Evolutionary conservation across 164 flowering plant species (phyloP).

Genomic region (Tetrastigma voinierianum): DNA sequence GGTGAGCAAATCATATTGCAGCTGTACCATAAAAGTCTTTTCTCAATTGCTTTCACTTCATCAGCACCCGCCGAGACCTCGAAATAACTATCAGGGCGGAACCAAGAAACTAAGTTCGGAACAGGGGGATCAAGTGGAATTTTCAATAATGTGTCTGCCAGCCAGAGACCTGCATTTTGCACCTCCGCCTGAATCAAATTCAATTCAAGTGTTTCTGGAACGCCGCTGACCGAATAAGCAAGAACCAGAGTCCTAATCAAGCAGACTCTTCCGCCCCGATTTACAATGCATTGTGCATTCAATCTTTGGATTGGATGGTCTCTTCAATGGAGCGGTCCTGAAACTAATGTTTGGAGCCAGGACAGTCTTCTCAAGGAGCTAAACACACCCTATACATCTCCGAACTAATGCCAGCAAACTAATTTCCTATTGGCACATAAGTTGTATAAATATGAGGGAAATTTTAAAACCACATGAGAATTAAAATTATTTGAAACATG

Average conservation of each 20-base stretch:
- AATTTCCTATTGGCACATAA: not conserved
- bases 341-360: conserved; percentile 15
- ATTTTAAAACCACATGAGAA: not conserved
- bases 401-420: not conserved
- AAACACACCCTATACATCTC: conserved; percentile 4
- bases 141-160: too few species aligned
- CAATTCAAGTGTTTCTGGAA: too few species aligned
- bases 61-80: too few species aligned
- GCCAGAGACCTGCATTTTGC: too few species aligned
- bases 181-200: too few species aligned
- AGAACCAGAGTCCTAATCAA: conserved; percentile 37
- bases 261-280: conserved; percentile 25
- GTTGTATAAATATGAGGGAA: not conserved
- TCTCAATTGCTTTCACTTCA: conserved; percentile 33
- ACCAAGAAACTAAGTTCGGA: too few species aligned
- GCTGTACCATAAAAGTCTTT: conserved; percentile 27
- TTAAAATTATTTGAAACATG: not conserved
- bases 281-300: conserved; percentile 26
- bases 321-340: conserved; percentile 26
- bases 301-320: conserved; percentile 23
- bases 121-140: too few species aligned
- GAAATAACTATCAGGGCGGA: too few species aligned
- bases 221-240: conserved; percentile 25
- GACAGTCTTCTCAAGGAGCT: too few species aligned
- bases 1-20: conserved; percentile 30